Evolutionary conservation across 2,329 filamentous ascomycete species (phyloP).

Genomic region (Onygena corvina): DNA sequence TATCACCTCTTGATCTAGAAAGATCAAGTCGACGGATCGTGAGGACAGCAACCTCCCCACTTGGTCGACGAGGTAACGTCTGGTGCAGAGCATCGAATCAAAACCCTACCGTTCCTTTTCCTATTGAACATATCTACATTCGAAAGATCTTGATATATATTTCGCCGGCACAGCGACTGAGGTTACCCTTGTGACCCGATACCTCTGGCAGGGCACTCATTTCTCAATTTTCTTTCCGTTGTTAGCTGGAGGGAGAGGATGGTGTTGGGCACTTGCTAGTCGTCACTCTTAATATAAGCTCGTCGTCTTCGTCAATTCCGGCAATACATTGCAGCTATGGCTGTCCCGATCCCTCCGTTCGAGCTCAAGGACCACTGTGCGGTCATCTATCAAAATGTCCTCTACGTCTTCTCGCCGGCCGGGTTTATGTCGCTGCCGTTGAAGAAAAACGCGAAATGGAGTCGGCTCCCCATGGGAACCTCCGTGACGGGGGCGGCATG

Average conservation of each 20-base stretch:
- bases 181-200: not conserved
- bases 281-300: not conserved
- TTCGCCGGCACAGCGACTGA: not conserved
- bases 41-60: not conserved
- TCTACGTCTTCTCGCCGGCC: conserved; percentile 68
- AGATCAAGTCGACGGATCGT: not conserved
- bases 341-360: conserved; percentile 56
- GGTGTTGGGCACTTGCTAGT: not conserved
- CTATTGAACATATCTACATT: no score
- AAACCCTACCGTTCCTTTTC: not conserved
- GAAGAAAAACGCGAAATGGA: conserved; percentile 59
- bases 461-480: conserved; percentile 50
- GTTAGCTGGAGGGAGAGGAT: not conserved
- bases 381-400: conserved; percentile 63
- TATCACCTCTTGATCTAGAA: not conserved
- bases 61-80: not conserved
- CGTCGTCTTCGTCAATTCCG: not conserved
- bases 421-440: conserved; percentile 66
- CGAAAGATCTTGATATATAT: no score
- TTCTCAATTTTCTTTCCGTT: not conserved
- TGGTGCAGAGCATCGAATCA: not conserved
- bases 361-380: conserved; percentile 69
- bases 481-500: conserved; percentile 65
- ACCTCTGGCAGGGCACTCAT: conserved; percentile 3
- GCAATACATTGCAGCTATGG: conserved; percentile 43